Conservation (phyloP, 495 filamentous ascomycete genomes). For the Clavariopsis aquatica region DNA sequence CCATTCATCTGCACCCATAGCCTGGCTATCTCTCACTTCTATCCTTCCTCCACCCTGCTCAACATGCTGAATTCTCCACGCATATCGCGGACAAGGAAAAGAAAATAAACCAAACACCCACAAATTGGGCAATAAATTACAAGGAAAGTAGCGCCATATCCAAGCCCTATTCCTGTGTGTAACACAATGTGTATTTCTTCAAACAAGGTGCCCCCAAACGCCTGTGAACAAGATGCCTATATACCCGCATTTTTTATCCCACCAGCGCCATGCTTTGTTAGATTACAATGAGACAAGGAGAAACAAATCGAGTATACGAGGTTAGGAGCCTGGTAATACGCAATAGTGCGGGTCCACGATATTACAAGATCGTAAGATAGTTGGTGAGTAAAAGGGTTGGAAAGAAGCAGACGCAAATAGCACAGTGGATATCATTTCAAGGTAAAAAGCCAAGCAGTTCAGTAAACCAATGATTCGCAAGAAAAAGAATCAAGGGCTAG, state of each 20-base stretch:
- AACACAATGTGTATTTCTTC: neutral
- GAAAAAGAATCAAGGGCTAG: neutral
- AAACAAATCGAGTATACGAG: neutral
- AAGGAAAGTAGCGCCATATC: neutral
- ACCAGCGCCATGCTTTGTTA: constrained; percentile 33
- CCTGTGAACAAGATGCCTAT: neutral
- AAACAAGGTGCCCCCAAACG: neutral
- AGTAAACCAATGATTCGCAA: neutral
- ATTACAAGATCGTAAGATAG: constrained; percentile 16
- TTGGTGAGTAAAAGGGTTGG: neutral
- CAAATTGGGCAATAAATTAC: neutral
- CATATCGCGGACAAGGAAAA: too few species aligned
- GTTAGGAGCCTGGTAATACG: neutral
- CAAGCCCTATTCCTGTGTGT: neutral
- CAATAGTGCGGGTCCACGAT: neutral
- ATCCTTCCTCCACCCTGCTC: too few species aligned
- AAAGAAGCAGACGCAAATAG: neutral
- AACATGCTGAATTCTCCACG: too few species aligned
- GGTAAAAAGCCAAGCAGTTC: neutral
- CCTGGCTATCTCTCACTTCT: too few species aligned
- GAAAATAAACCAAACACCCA: too few species aligned
- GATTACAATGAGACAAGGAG: constrained; percentile 1
- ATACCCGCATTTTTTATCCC: neutral
- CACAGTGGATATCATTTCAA: neutral
- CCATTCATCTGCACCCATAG: too few species aligned